Evolutionary conservation across 2,329 filamentous ascomycete species (phyloP).

Genomic region (Pseudogymnoascus sp.): DNA sequence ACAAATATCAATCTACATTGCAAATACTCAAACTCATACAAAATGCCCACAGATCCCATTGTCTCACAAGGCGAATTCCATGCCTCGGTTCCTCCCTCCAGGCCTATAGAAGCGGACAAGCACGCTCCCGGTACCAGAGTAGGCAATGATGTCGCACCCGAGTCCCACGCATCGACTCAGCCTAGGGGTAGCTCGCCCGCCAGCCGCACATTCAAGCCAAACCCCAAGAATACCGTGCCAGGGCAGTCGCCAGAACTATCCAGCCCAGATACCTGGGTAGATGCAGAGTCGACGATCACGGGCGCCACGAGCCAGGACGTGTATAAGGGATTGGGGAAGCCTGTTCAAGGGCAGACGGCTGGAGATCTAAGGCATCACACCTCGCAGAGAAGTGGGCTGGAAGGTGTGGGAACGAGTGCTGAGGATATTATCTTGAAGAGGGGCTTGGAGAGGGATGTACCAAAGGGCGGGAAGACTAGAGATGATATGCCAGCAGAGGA

Average conservation of each 20-base stretch:
- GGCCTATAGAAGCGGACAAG: slow-evolving; percentile 46
- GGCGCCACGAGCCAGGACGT: background rate
- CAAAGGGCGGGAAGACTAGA: background rate
- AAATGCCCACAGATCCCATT: slow-evolving; percentile 39
- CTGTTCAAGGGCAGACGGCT: background rate
- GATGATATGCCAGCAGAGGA: background rate
- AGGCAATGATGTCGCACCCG: slow-evolving; percentile 52
- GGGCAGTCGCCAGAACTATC: background rate
- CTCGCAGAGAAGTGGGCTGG: background rate
- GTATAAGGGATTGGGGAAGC: background rate
- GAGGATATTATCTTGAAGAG: background rate
- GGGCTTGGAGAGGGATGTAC: background rate
- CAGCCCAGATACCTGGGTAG: background rate
- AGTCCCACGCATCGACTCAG: slow-evolving; percentile 57
- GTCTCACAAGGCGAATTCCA: slow-evolving; percentile 51
- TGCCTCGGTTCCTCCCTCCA: slow-evolving; percentile 42
- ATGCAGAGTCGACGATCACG: background rate
- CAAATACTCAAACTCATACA: background rate
- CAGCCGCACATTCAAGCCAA: background rate
- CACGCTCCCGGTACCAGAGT: slow-evolving; percentile 57
- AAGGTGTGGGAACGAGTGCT: background rate
- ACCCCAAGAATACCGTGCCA: background rate
- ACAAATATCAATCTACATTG: background rate
- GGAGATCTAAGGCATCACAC: background rate
- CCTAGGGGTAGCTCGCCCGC: slow-evolving; percentile 57